Base-by-base conservation (phyloP, 140 eudicot genomes). In the Oenanthe javanica region DNA sequence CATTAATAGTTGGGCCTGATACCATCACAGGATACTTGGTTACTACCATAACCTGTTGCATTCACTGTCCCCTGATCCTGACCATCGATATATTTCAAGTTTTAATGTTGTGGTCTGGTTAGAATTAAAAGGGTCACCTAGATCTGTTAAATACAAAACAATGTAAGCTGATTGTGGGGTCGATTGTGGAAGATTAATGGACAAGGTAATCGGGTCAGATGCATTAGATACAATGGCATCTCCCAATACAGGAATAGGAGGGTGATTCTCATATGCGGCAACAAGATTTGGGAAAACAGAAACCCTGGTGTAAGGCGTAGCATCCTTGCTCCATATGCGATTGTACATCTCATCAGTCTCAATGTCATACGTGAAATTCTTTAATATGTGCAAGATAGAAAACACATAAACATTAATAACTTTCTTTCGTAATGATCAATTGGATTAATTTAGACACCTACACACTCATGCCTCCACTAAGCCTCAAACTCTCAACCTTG, bases 331-430 rank as follows among this genome's bases (percentile, higher is more conserved):
- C 80, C 80, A 77, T 13, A 77, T 77, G 9, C 80, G 50, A 36
- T 77, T 77, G 54, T 77, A 77, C 40, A 52, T 57, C 25, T 77
- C 80, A 57, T 77, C 80, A n/a, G 36, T 61, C 13, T 61, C 15
- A 8, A 61, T 21, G 67, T n/a, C 31, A 59, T 59, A 59, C 36
- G 14, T 59, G 36, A n/a, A 21, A 59, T n/a, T 21, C n/a, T 21
- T 59, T 21, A 21, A 31, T 31, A 59, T 59, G 4, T 7, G 67
- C 31, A 9, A 59, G 36, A 59, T 6, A 42, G 5, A 42, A 42
- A 42, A 42, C 45, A 42, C 5, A 42, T 42, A 42, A 42, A 42
- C 45, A 42, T 42, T 4, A 42, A 42, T 42, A 42, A 42, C 45
- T 42, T 42, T 42, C 45, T 57, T 3, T 57, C 10, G 10, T 57